phyloP scores from a whole-genome alignment of 1,139 yeast genomes.

The Diutina pseudorugosa region DNA sequence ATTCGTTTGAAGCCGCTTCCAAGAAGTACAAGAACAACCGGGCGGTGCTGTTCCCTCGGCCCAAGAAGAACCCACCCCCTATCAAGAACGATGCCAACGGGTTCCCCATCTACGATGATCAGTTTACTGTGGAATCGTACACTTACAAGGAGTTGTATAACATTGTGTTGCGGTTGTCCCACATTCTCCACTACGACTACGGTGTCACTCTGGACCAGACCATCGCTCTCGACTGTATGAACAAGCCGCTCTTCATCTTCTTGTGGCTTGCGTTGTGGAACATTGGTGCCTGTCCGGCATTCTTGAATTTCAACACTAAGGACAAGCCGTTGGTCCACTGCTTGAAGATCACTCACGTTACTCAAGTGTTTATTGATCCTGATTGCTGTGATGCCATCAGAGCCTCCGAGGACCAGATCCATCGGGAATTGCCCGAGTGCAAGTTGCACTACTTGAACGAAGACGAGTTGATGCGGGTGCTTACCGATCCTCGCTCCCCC shows the following conservation, averaged over 20 bases:
- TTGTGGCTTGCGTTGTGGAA: constrained; percentile 87
- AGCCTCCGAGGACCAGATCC: constrained; percentile 39
- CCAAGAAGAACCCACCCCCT: constrained; percentile 17
- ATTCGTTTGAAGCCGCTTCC: constrained; percentile 44
- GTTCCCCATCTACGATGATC: constrained; percentile 32
- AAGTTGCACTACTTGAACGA: constrained; percentile 48
- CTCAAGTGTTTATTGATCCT: constrained; percentile 64
- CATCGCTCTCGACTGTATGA: constrained; percentile 71
- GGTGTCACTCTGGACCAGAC: constrained; percentile 56
- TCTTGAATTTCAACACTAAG: constrained; percentile 68
- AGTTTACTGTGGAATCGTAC: constrained; percentile 47
- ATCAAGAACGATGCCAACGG: constrained; percentile 20
- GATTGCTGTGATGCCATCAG: constrained; percentile 46
- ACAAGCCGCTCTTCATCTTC: constrained; percentile 70
- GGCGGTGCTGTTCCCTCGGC: constrained; percentile 57
- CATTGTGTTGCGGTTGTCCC: constrained; percentile 52
- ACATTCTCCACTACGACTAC: constrained; percentile 49
- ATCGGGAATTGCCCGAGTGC: constrained; percentile 26
- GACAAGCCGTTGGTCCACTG: constrained; percentile 76
- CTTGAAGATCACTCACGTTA: constrained; percentile 52
- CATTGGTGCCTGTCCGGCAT: constrained; percentile 82
- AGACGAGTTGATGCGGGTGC: constrained; percentile 24
- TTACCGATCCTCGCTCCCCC: constrained; percentile 36
- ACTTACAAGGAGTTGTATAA: constrained; percentile 63
- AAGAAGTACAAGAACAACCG: constrained; percentile 34